Percentiles rank a stretch among this genome's conserved stretches.
Evolutionary conservation across 75 land plant genomes (phyloP).

Genomic region (Sequoiadendron giganteum): DNA sequence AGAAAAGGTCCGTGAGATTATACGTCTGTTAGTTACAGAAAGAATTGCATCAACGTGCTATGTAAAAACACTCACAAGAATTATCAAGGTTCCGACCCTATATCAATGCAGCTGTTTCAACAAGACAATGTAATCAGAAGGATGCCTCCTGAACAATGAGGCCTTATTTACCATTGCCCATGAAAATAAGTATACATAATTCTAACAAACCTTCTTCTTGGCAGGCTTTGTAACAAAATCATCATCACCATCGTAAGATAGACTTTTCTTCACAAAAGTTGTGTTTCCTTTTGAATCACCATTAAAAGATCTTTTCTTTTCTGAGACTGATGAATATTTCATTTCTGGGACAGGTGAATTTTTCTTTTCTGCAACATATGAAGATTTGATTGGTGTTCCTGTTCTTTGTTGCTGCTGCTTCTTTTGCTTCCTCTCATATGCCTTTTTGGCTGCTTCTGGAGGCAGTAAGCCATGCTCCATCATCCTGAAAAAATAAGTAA

Average conservation of each 20-base stretch:
- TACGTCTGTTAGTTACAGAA: neutral
- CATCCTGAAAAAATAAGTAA: constrained; percentile 36
- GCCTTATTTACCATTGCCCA: neutral
- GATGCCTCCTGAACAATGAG: neutral
- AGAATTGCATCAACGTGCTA: neutral
- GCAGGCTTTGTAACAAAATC: neutral
- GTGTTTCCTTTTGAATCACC: neutral
- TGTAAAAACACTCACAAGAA: neutral
- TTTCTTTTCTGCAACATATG: constrained; percentile 10
- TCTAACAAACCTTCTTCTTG: constrained; percentile 9
- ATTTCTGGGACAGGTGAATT: constrained; percentile 8
- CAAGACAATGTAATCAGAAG: neutral
- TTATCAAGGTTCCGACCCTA: neutral
- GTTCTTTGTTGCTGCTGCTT: constrained; percentile 37
- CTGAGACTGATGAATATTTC: constrained; percentile 16
- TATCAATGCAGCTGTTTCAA: neutral
- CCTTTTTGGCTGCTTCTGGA: constrained; percentile 52
- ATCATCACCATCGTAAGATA: neutral
- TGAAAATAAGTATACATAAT: neutral
- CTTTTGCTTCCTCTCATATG: constrained; percentile 58
- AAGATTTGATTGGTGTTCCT: constrained; percentile 45
- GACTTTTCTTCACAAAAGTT: neutral
- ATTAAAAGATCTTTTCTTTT: constrained; percentile 17
- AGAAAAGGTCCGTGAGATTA: neutral
- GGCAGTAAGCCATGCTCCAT: constrained; percentile 67